Evolutionary conservation across 768 basidiomycete genomes (phyloP).

Genomic region (Psilocybe cubensis): DNA sequence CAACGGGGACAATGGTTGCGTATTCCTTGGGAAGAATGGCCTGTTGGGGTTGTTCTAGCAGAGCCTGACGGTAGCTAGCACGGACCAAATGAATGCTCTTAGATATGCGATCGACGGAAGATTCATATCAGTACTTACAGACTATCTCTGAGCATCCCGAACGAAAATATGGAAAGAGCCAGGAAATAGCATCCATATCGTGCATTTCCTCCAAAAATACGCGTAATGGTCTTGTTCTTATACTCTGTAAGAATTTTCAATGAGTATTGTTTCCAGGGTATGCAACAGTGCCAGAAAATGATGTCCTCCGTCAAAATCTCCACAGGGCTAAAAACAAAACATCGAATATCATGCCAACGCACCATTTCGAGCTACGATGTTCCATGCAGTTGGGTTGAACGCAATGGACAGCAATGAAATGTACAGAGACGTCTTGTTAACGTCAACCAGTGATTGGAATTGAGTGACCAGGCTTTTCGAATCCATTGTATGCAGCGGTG

Average conservation of each 20-base stretch:
- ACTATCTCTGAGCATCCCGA: constrained; percentile 84
- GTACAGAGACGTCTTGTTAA: constrained; percentile 65
- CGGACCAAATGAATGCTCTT: neutral
- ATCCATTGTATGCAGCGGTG: constrained; percentile 15
- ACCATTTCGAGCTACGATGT: constrained; percentile 93
- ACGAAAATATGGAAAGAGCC: constrained; percentile 80
- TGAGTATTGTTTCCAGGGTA: too few relatives aligned
- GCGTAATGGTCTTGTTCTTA: constrained; percentile 86
- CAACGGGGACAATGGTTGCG: constrained; percentile 60
- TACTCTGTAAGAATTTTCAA: too few relatives aligned
- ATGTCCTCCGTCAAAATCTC: neutral
- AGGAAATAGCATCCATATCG: constrained; percentile 86
- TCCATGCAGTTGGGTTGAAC: constrained; percentile 97
- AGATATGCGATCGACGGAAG: neutral
- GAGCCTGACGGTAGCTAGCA: constrained; percentile 72
- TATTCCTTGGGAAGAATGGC: constrained; percentile 69
- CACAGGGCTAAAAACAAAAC: constrained; percentile 2
- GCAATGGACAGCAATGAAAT: constrained; percentile 69
- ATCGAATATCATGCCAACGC: constrained; percentile 26
- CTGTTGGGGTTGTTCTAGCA: constrained; percentile 73
- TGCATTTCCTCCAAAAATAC: constrained; percentile 75
- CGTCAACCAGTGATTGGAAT: constrained; percentile 50
- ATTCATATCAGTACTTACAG: constrained; percentile 61
- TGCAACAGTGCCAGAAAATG: too few relatives aligned
- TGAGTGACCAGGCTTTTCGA: constrained; percentile 18